These are phyloP conservation scores for Eucommia ulmoides DNA, from an alignment of 257 asterid species.

Conservation along the genomic window DNA sequence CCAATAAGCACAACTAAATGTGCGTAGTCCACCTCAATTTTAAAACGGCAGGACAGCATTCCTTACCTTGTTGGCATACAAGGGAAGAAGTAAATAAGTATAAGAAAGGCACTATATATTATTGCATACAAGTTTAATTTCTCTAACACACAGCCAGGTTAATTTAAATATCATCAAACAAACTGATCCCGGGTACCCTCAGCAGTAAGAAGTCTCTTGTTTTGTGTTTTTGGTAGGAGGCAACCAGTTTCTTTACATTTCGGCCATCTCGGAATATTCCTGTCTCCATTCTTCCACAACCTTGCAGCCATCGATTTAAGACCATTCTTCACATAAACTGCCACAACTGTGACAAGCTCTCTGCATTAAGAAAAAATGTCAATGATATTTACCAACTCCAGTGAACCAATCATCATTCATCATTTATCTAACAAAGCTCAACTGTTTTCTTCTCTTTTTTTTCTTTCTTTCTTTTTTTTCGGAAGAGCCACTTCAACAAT, in stretches of 20 bases:
- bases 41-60: not conserved
- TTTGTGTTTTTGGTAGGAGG: slow-evolving; percentile 66
- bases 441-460: too few species aligned
- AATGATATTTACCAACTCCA: not conserved
- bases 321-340: slow-evolving; percentile 54
- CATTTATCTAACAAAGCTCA: not conserved
- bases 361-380: slow-evolving; percentile 37
- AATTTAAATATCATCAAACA: slow-evolving; percentile 21
- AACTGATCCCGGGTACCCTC: slow-evolving; percentile 39
- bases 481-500: too few species aligned
- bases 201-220: slow-evolving; percentile 32
- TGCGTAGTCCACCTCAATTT: not conserved
- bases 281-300: slow-evolving; percentile 65
- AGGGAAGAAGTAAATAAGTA: not conserved
- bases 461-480: too few species aligned
- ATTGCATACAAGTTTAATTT: not conserved
- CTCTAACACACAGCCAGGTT: not conserved
- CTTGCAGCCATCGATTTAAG: slow-evolving; percentile 43
- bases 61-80: not conserved
- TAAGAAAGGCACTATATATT: not conserved
- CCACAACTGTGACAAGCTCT: slow-evolving; percentile 49
- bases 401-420: not conserved
- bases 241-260: slow-evolving; percentile 58
- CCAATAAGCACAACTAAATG: too few species aligned
- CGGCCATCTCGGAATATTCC: slow-evolving; percentile 46